Percentiles rank a stretch among this genome's conserved stretches.
Conservation (phyloP, 139 green algal species). For the Coelastrella sp. region DNA sequence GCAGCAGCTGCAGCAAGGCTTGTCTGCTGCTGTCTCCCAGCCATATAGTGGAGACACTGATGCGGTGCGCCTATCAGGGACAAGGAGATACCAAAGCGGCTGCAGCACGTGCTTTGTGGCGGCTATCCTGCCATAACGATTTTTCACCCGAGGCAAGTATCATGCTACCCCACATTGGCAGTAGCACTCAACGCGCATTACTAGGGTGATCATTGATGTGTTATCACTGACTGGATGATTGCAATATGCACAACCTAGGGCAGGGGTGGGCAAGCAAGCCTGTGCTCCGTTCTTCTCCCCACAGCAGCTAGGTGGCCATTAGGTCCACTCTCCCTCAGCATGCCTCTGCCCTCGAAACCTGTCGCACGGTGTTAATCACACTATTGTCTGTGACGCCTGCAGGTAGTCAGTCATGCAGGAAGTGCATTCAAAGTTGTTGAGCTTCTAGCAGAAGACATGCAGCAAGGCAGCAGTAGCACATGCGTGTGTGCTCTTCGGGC, state of each 20-base stretch:
- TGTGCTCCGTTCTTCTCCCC: too few species aligned
- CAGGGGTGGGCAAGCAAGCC: too few species aligned
- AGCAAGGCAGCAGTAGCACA: conserved; percentile 25
- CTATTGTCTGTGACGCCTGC: not conserved
- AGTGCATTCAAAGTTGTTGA: conserved; percentile 35
- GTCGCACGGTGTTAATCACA: too few species aligned
- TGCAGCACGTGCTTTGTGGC: conserved; percentile 35
- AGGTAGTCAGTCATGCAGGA: conserved; percentile 38
- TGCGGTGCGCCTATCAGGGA: conserved; percentile 8
- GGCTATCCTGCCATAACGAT: conserved; percentile 17
- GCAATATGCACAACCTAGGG: too few species aligned
- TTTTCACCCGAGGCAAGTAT: conserved; percentile 22
- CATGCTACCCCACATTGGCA: too few species aligned
- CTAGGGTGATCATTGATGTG: too few species aligned
- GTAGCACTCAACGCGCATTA: too few species aligned
- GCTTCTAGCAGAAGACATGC: conserved; percentile 42
- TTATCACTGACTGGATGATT: too few species aligned
- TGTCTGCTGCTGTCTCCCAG: conserved; percentile 32
- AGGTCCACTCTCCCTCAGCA: too few species aligned
- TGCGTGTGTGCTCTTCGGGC: conserved; percentile 32
- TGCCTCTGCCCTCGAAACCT: too few species aligned
- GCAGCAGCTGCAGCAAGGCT: not conserved
- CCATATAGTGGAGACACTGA: conserved; percentile 20
- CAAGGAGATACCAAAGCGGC: conserved; percentile 3
- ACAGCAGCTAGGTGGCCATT: too few species aligned